A percentile compares a stretch with the other conserved stretches of the same genome.
Evolutionary conservation across 1,284 basidiomycete species (phyloP).

Genomic region (Ustilago xerochloae): DNA sequence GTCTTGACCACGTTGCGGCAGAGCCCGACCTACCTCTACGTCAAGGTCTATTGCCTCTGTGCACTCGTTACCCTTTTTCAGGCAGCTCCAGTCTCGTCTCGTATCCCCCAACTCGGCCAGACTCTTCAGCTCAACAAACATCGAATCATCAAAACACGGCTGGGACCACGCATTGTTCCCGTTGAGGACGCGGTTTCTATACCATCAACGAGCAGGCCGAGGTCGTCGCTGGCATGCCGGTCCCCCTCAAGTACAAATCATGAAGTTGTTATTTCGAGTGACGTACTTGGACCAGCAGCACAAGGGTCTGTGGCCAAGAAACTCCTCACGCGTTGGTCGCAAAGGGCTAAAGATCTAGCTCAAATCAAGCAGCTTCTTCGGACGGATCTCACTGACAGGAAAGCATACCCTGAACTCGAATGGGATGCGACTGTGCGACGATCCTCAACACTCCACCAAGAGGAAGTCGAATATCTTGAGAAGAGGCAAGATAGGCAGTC

Average conservation of each 20-base stretch:
- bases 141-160: conserved; percentile 25
- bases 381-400: conserved; percentile 35
- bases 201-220: neutral
- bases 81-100: conserved; percentile 58
- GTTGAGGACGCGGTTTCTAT: conserved; percentile 15
- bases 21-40: conserved; percentile 61
- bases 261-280: conserved; percentile 41
- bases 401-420: conserved; percentile 58
- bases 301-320: conserved; percentile 22
- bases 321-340: conserved; percentile 48
- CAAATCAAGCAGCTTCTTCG: conserved; percentile 46
- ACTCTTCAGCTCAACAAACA: conserved; percentile 36
- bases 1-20: conserved; percentile 50
- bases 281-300: conserved; percentile 31
- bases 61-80: conserved; percentile 62
- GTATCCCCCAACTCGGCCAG: conserved; percentile 43
- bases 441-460: conserved; percentile 46
- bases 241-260: neutral
- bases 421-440: conserved; percentile 58
- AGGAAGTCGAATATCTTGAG: conserved; percentile 47
- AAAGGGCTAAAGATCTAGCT: conserved; percentile 50
- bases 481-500: conserved; percentile 39
- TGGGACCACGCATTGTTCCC: conserved; percentile 36
- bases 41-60: conserved; percentile 63
- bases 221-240: neutral